Base-by-base conservation (phyloP, 148 eudicot species). In the Persicaria maculosa region DNA sequence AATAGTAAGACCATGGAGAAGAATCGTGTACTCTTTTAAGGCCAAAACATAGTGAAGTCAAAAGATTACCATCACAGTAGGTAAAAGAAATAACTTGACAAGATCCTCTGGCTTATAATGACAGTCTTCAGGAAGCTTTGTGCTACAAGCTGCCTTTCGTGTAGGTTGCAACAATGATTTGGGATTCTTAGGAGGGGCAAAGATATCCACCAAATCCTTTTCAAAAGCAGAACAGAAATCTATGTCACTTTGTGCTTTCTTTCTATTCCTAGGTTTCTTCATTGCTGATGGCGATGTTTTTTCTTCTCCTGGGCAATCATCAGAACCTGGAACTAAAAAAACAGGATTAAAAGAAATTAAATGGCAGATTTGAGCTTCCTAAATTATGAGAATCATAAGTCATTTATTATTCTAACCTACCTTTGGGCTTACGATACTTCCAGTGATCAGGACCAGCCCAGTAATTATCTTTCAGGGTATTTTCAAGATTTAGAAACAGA, bases 401-500 rank as follows among this genome's bases (percentile, higher is more conserved):
- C 69, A 36, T 64, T 64, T 40, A 22, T 25, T 50, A 64, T 50
- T 61, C 7, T 48, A 15, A 57, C 77, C 71, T 16, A 92, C 98
- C 90, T 86, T 87, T 90, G 20, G 79, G 73, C 72, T 90, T 95
- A 59, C 86, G 80, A 69, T 86, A 95, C 85, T 92, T 95, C 98
- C 98, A 95, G 69, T 92, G 97, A 79, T 92, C 90, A 64, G 98
- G 96, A 76, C 98, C 98, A 59, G 98, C 98, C 98, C 98, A 95
- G 4, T 93, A 93, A 84, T 95, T 95, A 70, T 82, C 89, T 65
- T 85, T 90, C 68, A 89, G 87, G 22, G 82, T 77, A 72, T 86
- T 79, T 43, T 96, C 96, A 75, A 87, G 82, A 78, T 85, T 90
- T 75, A 80, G 78, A 84, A 86, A 92, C 79, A 90, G 72, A 81